Evolutionary conservation across 1,139 yeast species (phyloP).

Genomic region (Saccharomycopsis phalli): DNA sequence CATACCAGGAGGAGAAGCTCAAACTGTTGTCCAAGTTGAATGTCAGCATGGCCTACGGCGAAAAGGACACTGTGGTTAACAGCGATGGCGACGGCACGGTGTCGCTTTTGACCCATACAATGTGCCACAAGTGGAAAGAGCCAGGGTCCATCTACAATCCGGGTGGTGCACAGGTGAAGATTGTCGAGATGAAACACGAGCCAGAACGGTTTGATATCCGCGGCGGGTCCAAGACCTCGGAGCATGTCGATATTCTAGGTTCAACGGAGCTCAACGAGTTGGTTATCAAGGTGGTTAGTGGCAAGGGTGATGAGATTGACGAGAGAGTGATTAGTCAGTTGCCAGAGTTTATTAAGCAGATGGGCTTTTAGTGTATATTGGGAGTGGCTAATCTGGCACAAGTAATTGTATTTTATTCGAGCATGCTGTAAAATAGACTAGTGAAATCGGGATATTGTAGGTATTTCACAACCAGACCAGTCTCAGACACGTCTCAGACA

Average conservation of each 20-base stretch:
- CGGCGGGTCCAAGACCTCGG: slow-evolving; percentile 97
- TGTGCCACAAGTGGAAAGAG: slow-evolving; percentile 81
- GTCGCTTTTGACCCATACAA: slow-evolving; percentile 71
- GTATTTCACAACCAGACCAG: no score
- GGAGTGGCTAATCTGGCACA: no score
- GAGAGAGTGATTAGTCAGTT: slow-evolving; percentile 54
- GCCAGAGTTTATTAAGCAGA: slow-evolving; percentile 43
- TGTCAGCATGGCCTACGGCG: slow-evolving; percentile 52
- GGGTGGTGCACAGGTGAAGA: slow-evolving; percentile 56
- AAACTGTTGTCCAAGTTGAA: slow-evolving; percentile 43
- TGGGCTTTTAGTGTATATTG: slow-evolving; percentile 30
- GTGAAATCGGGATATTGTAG: no score
- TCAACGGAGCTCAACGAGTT: slow-evolving; percentile 87
- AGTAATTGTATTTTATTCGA: no score
- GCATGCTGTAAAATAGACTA: no score
- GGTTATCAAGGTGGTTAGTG: slow-evolving; percentile 73
- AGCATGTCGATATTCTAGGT: slow-evolving; percentile 93
- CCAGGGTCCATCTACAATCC: slow-evolving; percentile 71
- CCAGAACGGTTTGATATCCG: slow-evolving; percentile 91
- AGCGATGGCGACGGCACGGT: slow-evolving; percentile 98
- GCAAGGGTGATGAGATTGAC: slow-evolving; percentile 58
- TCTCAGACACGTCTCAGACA: no score
- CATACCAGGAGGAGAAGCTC: slow-evolving; percentile 58
- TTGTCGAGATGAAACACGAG: slow-evolving; percentile 87
- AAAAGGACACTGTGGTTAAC: slow-evolving; percentile 52